phyloP scores from a whole-genome alignment of 1,139 yeast genomes.

The Tardiomyces depauwii region DNA sequence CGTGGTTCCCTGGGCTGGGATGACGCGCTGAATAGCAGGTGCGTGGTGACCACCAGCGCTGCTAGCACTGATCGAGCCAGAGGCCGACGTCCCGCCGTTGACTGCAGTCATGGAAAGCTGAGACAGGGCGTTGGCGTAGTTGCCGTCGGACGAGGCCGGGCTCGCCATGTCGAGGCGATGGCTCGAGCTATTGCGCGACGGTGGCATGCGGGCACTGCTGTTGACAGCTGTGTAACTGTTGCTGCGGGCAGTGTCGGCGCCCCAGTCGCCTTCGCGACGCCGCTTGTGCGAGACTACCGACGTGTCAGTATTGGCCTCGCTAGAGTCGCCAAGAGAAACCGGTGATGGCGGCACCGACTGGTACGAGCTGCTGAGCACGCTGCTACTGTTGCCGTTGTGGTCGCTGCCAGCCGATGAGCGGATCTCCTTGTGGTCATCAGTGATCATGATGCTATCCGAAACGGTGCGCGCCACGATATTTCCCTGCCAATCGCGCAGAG shows the following conservation, averaged over 20 bases:
- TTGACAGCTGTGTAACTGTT: not conserved
- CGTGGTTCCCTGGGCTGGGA: slow-evolving; percentile 90
- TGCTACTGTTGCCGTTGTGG: not conserved
- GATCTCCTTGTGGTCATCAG: slow-evolving; percentile 72
- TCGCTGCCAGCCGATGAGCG: slow-evolving; percentile 2
- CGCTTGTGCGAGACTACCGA: slow-evolving; percentile 10
- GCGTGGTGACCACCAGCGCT: too few relatives aligned
- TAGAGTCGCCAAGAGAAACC: not conserved
- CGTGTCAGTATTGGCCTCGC: not conserved
- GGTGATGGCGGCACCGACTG: not conserved
- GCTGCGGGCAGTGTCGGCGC: not conserved
- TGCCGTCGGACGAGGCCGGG: not conserved
- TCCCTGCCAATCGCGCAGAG: slow-evolving; percentile 49
- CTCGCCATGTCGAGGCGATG: slow-evolving; percentile 4
- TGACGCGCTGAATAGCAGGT: slow-evolving; percentile 52
- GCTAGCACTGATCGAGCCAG: not conserved
- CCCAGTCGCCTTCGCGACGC: slow-evolving; percentile 17
- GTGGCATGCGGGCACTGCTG: not conserved
- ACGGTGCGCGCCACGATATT: slow-evolving; percentile 60
- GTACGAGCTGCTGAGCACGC: not conserved
- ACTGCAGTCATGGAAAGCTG: not conserved
- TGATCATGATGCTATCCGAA: slow-evolving; percentile 71
- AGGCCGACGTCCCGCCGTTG: not conserved
- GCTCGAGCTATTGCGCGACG: slow-evolving; percentile 6
- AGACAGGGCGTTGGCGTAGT: not conserved